phyloP scores from a whole-genome alignment of 1,284 basidiomycete species.

The Sphagnurus paluster region DNA sequence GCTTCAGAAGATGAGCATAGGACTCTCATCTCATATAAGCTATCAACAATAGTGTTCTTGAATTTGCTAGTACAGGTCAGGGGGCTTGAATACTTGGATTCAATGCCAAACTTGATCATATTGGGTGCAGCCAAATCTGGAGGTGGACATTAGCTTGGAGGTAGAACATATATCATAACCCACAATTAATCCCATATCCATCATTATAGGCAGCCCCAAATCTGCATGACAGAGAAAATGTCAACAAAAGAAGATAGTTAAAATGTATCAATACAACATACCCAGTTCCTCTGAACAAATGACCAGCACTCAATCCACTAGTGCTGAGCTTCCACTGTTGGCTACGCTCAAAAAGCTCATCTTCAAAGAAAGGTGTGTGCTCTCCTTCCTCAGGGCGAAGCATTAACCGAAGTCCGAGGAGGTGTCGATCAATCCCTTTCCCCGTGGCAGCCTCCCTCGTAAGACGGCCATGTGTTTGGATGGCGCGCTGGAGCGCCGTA shows the following conservation, averaged over 20 bases:
- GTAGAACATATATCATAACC: slow-evolving; percentile 29
- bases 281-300: slow-evolving; percentile 91
- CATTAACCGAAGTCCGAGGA: slow-evolving; percentile 82
- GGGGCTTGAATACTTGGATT: slow-evolving; percentile 79
- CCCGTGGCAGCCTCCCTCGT: slow-evolving; percentile 85
- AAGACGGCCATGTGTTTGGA: slow-evolving; percentile 72
- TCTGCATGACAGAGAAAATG: slow-evolving; percentile 29
- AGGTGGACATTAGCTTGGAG: slow-evolving; percentile 8
- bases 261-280: slow-evolving; percentile 14
- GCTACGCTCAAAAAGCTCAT: slow-evolving; percentile 77
- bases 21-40: slow-evolving; percentile 70
- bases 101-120: slow-evolving; percentile 92
- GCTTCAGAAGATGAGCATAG: slow-evolving; percentile 27
- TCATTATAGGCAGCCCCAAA: slow-evolving; percentile 81
- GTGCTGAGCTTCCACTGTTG: slow-evolving; percentile 92
- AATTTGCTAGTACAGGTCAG: slow-evolving; percentile 76
- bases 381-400: slow-evolving; percentile 48
- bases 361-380: slow-evolving; percentile 63
- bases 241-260: slow-evolving; percentile 7
- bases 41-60: slow-evolving; percentile 65
- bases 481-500: slow-evolving; percentile 65
- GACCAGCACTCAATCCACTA: slow-evolving; percentile 86
- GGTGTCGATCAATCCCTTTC: slow-evolving; percentile 88
- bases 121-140: slow-evolving; percentile 82
- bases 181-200: slow-evolving; percentile 93